A percentile compares a stretch with the other conserved stretches of the same genome.
Evolutionary conservation across 306 rosid genomes (phyloP).

Genomic region (Casuarina cunninghamiana): DNA sequence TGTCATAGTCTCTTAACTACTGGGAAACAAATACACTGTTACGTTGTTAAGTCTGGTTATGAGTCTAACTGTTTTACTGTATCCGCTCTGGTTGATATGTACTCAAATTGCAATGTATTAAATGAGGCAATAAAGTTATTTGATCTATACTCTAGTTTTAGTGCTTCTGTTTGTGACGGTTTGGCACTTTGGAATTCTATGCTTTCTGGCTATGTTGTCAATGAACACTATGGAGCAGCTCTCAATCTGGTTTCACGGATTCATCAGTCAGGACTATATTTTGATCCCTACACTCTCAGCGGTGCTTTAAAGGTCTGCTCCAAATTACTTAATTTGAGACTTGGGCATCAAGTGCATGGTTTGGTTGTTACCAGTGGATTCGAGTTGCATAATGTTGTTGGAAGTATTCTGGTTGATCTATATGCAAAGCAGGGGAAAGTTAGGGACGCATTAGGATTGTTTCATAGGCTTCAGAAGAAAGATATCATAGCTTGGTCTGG

Average conservation of each 20-base stretch:
- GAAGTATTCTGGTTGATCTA: constrained; percentile 73
- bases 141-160: constrained; percentile 35
- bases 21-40: constrained; percentile 73
- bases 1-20: constrained; percentile 32
- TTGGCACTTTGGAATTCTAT: constrained; percentile 78
- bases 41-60: constrained; percentile 55
- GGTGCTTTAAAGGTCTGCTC: constrained; percentile 68
- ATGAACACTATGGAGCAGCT: constrained; percentile 47
- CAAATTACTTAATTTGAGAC: constrained; percentile 44
- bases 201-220: constrained; percentile 73
- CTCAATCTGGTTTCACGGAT: constrained; percentile 44
- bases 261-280: constrained; percentile 44
- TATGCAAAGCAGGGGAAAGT: constrained; percentile 57
- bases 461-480: constrained; percentile 65
- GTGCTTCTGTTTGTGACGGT: constrained; percentile 36
- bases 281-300: constrained; percentile 73
- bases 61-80: constrained; percentile 57
- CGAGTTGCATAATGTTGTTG: constrained; percentile 64
- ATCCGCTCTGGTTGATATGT: constrained; percentile 82
- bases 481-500: constrained; percentile 80
- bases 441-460: constrained; percentile 51
- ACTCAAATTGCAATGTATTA: constrained; percentile 61
- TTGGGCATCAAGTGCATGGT: constrained; percentile 77
- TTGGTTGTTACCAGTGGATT: constrained; percentile 61
- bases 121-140: constrained; percentile 54